A percentile compares a stretch with the other conserved stretches of the same genome.
Evolutionary conservation across 2,329 filamentous ascomycete species (phyloP).

Genomic region (Lecanoromycetidae sp.): DNA sequence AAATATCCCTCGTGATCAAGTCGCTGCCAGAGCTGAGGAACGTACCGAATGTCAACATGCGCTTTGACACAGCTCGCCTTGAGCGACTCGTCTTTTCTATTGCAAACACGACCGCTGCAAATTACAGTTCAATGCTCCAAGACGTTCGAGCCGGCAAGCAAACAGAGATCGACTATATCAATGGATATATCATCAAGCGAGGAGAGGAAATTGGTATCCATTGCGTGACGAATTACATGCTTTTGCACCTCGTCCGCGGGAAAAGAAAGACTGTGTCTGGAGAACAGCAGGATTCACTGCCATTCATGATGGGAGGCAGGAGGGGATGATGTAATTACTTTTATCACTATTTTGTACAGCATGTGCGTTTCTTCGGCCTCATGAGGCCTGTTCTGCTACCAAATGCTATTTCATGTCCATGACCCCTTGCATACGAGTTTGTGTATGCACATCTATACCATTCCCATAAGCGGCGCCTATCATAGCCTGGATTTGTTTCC

Average conservation of each 20-base stretch:
- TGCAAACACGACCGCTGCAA: constrained; percentile 41
- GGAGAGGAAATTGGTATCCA: constrained; percentile 62
- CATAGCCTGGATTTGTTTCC: constrained; percentile 27
- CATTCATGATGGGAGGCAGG: constrained; percentile 1
- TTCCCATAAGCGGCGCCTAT: not conserved
- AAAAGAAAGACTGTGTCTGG: constrained; percentile 42
- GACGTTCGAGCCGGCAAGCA: constrained; percentile 48
- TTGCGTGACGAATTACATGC: constrained; percentile 59
- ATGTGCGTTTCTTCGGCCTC: not conserved
- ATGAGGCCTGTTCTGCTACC: not conserved
- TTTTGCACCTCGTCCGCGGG: constrained; percentile 60
- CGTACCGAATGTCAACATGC: constrained; percentile 46
- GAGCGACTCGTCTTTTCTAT: constrained; percentile 47
- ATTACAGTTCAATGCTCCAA: constrained; percentile 55
- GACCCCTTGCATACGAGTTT: not conserved
- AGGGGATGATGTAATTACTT: not conserved
- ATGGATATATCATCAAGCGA: constrained; percentile 70
- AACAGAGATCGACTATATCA: constrained; percentile 74
- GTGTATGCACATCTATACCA: not conserved
- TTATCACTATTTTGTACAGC: not conserved
- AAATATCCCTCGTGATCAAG: constrained; percentile 61
- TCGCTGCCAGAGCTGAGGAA: constrained; percentile 60
- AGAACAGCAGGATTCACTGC: constrained; percentile 9
- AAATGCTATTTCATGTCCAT: not conserved
- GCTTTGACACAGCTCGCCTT: constrained; percentile 50